phyloP scores from a whole-genome alignment of 108 stramenopile species.

The Skeletonema potamos region DNA sequence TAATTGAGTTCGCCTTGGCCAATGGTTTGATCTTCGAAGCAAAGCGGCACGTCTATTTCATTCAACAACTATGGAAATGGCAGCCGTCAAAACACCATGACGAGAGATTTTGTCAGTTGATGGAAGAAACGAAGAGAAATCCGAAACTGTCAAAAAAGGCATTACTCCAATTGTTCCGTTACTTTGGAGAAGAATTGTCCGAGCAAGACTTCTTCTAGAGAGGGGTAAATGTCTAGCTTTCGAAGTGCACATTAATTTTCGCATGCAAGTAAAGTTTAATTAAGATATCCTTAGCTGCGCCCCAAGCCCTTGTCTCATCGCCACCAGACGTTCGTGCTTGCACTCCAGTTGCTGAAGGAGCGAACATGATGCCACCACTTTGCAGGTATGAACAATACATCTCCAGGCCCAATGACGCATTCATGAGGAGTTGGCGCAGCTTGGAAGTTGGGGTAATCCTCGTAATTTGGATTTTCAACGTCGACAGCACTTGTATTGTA shows the following conservation, averaged over 20 bases:
- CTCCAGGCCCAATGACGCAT: constrained; percentile 60
- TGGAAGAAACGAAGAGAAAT: constrained; percentile 67
- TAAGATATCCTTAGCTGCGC: not conserved
- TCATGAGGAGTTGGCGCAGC: constrained; percentile 41
- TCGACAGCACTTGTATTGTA: constrained; percentile 76
- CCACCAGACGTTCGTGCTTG: constrained; percentile 83
- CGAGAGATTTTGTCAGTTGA: constrained; percentile 47
- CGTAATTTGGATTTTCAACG: constrained; percentile 45
- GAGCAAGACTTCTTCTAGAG: constrained; percentile 75
- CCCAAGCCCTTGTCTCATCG: constrained; percentile 37
- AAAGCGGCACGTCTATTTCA: constrained; percentile 82
- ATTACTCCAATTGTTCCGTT: constrained; percentile 71
- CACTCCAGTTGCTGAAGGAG: constrained; percentile 53
- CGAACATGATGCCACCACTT: constrained; percentile 83
- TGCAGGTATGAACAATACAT: constrained; percentile 69
- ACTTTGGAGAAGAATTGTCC: constrained; percentile 74
- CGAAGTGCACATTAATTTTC: not conserved
- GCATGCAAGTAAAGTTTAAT: not conserved
- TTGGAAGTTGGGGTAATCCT: constrained; percentile 50
- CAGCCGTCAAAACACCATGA: constrained; percentile 63
- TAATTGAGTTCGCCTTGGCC: constrained; percentile 77
- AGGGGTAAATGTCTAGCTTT: not conserved
- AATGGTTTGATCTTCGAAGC: constrained; percentile 73
- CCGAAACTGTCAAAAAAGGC: constrained; percentile 72
- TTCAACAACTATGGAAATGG: constrained; percentile 86